Base-by-base conservation (phyloP, 1,139 yeast genomes). In the Hyphopichia wangnamkhiaoensis region DNA sequence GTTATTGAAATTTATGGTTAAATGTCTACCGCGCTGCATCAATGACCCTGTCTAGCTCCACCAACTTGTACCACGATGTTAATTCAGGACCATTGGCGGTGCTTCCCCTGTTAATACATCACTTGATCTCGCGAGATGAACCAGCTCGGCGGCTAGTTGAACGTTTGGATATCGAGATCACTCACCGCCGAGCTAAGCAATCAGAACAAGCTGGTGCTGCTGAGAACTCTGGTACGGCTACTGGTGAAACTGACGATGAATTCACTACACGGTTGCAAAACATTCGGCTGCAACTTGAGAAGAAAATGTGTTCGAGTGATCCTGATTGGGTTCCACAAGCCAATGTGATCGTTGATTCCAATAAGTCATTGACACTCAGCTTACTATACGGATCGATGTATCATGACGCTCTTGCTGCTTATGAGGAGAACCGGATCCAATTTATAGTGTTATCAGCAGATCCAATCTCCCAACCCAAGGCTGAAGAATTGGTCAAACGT, bases 311-410 rank as follows among this genome's bases (percentile, higher is more conserved):
- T n/a, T n/a, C n/a, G n/a, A n/a, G n/a, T n/a, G n/a, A n/a, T n/a
- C n/a, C n/a, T 24, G 12, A 10, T 12, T n/a, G 10, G 27, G 12
- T 24, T 24, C 13, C 5, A n/a, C 9, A 26, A 14, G 4, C 16
- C 5, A 26, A 26, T n/a, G 5, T 9, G 4, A 28, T 16, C 10
- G 15, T 35, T 12, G 37, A 35, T 21, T 7, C 17, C 10, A 30
- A 35, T 17, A 35, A 35, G 23, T 28, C 33, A 6, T 16, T 35
- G 9, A 29, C 29, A 29, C 33, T 35, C 13, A 14, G 24, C n/a
- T 17, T 35, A 6, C 8, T 28, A 7, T 35, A 15, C 24, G 37
- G 37, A 7, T 17, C 29, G 6, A 17, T 23, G 18, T 35, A 30
- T n/a, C 26, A 28, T 9, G 33, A 28, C 6, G 37, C 37, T 4